These are phyloP conservation scores for Pilatotrama ljubarskyi DNA, from an alignment of 768 basidiomycete genomes.

Conservation along the genomic window DNA sequence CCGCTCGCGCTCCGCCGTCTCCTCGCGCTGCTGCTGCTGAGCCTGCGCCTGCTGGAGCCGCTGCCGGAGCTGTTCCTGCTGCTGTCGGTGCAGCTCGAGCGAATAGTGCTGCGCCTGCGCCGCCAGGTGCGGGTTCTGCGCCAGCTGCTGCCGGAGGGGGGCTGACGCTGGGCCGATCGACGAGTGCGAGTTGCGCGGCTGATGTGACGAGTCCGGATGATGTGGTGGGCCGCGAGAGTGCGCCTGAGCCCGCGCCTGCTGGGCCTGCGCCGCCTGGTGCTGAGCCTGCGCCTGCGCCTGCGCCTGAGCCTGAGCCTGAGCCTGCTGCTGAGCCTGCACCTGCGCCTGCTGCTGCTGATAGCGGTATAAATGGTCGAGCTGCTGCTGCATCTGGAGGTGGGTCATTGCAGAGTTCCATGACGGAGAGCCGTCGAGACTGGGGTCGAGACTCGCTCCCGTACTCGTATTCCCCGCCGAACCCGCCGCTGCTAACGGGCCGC, in stretches of 20 bases:
- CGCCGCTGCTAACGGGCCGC: slow-evolving; percentile 36
- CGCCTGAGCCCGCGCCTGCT: slow-evolving; percentile 16
- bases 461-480: slow-evolving; percentile 48
- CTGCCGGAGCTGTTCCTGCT: slow-evolving; percentile 34
- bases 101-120: slow-evolving; percentile 40
- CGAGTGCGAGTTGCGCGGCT: slow-evolving; percentile 41
- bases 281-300: slow-evolving; percentile 32
- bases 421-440: slow-evolving; percentile 75
- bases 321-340: slow-evolving; percentile 34
- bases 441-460: slow-evolving; percentile 76
- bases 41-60: slow-evolving; percentile 40
- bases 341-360: slow-evolving; percentile 36
- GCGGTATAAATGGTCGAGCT: slow-evolving; percentile 49
- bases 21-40: slow-evolving; percentile 40
- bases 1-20: slow-evolving; percentile 36
- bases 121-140: slow-evolving; percentile 21
- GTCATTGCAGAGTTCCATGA: slow-evolving; percentile 91
- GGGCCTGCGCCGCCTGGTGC: slow-evolving; percentile 25
- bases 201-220: slow-evolving; percentile 36
- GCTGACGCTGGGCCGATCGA: slow-evolving; percentile 42
- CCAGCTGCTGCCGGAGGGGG: slow-evolving; percentile 27
- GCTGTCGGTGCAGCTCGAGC: slow-evolving; percentile 49
- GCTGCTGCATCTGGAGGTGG: slow-evolving; percentile 44
- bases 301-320: slow-evolving; percentile 29
- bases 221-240: slow-evolving; percentile 34